Conservation (phyloP, 441 rosid genomes). For the Syzygium syzygioides region DNA sequence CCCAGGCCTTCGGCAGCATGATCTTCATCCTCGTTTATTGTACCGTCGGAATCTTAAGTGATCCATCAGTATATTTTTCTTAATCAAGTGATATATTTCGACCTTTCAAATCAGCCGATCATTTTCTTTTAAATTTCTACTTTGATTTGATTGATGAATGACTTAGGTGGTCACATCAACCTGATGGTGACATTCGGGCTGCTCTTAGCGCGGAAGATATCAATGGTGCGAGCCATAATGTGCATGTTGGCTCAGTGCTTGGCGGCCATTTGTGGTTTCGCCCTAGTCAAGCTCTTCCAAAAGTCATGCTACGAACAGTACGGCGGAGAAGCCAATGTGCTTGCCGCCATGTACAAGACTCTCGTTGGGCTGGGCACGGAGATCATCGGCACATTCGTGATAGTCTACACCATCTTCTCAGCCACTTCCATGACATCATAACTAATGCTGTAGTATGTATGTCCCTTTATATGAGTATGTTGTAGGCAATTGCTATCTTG, state of each 20-base stretch:
- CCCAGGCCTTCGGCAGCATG: slow-evolving; percentile 96
- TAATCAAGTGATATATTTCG: background rate
- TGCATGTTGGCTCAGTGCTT: slow-evolving; percentile 76
- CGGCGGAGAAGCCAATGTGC: slow-evolving; percentile 71
- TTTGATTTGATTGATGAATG: background rate
- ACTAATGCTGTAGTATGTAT: too few relatives aligned
- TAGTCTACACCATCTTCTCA: slow-evolving; percentile 85
- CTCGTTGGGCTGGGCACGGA: slow-evolving; percentile 70
- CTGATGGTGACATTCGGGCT: slow-evolving; percentile 84
- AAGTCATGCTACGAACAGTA: slow-evolving; percentile 35
- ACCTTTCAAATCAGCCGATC: background rate
- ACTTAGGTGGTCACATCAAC: slow-evolving; percentile 77
- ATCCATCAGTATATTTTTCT: background rate
- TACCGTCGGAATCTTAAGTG: slow-evolving; percentile 92
- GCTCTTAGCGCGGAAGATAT: slow-evolving; percentile 69
- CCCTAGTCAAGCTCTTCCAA: slow-evolving; percentile 74
- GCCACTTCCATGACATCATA: slow-evolving; percentile 52
- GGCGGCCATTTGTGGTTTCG: slow-evolving; percentile 84
- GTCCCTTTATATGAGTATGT: too few relatives aligned
- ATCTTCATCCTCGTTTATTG: slow-evolving; percentile 90
- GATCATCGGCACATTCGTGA: slow-evolving; percentile 78
- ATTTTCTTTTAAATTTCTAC: background rate
- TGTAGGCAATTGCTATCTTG: background rate
- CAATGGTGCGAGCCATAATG: slow-evolving; percentile 53
- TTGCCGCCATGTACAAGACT: slow-evolving; percentile 39